A percentile compares a stretch with the other conserved stretches of the same genome.
These are phyloP conservation scores for Candida xyloterini DNA, from an alignment of 805 yeast genomes.

Conservation along the genomic window DNA sequence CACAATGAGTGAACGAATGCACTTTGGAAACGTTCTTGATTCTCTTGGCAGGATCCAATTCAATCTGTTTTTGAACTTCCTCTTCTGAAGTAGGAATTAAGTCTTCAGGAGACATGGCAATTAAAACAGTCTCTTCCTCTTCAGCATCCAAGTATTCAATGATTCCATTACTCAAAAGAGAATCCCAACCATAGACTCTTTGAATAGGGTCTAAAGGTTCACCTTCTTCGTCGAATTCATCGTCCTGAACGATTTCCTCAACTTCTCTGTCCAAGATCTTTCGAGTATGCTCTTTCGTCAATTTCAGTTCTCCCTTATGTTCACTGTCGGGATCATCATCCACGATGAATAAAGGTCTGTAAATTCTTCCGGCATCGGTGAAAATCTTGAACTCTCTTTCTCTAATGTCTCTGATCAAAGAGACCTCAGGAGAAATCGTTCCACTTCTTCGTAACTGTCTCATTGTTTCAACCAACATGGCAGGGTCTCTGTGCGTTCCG, in stretches of 20 bases:
- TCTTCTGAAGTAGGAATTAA: constrained; percentile 55
- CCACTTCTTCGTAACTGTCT: constrained; percentile 91
- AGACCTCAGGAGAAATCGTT: constrained; percentile 93
- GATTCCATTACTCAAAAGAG: constrained; percentile 77
- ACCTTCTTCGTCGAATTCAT: constrained; percentile 42
- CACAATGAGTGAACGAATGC: constrained; percentile 96
- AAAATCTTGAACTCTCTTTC: constrained; percentile 94
- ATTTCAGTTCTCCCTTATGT: constrained; percentile 71
- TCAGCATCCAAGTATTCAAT: constrained; percentile 98
- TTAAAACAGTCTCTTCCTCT: constrained; percentile 97
- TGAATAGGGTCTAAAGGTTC: constrained; percentile 42
- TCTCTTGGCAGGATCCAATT: constrained; percentile 76
- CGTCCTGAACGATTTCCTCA: constrained; percentile 52
- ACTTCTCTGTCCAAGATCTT: constrained; percentile 61
- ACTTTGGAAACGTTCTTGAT: constrained; percentile 56
- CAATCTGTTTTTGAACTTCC: constrained; percentile 39
- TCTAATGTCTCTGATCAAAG: constrained; percentile 93
- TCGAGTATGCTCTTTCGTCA: constrained; percentile 81
- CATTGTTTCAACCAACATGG: constrained; percentile 86
- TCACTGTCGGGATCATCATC: constrained; percentile 75
- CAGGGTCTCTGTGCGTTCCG: constrained; percentile 96
- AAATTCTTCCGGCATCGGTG: constrained; percentile 98
- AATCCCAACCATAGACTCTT: constrained; percentile 71
- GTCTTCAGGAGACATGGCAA: constrained; percentile 99
- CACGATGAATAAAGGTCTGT: constrained; percentile 92